Conservation (phyloP, 2,329 filamentous ascomycete genomes). For the Colletotrichum sp. region DNA sequence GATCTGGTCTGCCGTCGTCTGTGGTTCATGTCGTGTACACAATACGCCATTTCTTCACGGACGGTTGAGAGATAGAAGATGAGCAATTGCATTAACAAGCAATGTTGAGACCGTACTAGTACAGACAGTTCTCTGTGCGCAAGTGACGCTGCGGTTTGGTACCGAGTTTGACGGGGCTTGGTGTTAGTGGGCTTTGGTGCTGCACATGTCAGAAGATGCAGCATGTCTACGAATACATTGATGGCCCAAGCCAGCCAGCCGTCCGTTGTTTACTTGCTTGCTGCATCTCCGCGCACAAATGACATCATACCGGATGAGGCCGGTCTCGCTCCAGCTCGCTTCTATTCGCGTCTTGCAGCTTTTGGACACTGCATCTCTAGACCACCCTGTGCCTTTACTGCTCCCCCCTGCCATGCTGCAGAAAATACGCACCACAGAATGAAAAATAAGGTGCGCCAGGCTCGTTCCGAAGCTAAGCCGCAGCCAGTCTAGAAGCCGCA, state of each 20-base stretch:
- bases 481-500: not conserved
- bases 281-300: not conserved
- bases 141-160: not conserved
- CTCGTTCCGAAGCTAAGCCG: not conserved
- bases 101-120: not conserved
- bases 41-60: not conserved
- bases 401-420: not conserved
- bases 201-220: not conserved
- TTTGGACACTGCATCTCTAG: not conserved
- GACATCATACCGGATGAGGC: constrained; percentile 5
- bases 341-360: not conserved
- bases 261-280: not conserved
- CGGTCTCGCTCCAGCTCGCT: not conserved
- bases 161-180: not conserved
- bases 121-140: not conserved
- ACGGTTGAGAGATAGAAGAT: not conserved
- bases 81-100: not conserved
- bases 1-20: not conserved
- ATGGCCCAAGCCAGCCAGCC: not conserved
- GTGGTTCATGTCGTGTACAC: not conserved
- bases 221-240: not conserved
- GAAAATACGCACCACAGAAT: not conserved
- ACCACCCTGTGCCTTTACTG: not conserved
- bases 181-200: not conserved
- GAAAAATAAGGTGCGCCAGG: not conserved